Conservation (phyloP, 257 asterid species). For the Nicotiana knightiana region DNA sequence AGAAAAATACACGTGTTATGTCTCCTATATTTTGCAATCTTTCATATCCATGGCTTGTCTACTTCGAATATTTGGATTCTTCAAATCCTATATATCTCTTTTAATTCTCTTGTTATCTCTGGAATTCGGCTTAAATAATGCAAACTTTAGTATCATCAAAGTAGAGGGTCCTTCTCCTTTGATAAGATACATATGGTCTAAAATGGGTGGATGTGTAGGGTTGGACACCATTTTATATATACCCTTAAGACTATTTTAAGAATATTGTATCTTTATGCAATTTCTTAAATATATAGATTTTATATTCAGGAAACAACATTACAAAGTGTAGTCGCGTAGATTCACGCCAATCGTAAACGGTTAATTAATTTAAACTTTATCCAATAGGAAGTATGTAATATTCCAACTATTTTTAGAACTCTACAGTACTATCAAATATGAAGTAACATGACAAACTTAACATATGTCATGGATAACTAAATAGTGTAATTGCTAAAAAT, state of each 20-base stretch:
- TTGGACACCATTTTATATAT: background rate
- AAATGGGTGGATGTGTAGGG: background rate
- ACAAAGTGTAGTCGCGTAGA: background rate
- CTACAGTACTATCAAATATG: no score
- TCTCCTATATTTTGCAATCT: background rate
- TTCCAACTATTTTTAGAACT: no score
- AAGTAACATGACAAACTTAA: no score
- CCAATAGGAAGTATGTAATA: no score
- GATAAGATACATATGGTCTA: background rate
- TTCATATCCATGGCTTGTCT: slow-evolving; percentile 1
- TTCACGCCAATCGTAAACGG: background rate
- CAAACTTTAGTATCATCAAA: background rate
- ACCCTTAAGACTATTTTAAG: background rate
- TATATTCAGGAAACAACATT: background rate
- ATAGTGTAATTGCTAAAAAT: no score
- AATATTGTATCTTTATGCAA: background rate
- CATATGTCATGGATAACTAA: no score
- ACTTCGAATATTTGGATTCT: slow-evolving; percentile 5
- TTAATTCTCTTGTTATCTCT: background rate
- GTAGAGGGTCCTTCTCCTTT: background rate
- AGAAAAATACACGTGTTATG: background rate
- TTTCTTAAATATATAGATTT: background rate
- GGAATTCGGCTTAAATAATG: background rate
- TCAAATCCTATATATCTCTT: background rate
- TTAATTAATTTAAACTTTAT: background rate